Evolutionary conservation across 2,329 filamentous ascomycete genomes (phyloP).

Genomic region (Simplicillium aogashimaense): DNA sequence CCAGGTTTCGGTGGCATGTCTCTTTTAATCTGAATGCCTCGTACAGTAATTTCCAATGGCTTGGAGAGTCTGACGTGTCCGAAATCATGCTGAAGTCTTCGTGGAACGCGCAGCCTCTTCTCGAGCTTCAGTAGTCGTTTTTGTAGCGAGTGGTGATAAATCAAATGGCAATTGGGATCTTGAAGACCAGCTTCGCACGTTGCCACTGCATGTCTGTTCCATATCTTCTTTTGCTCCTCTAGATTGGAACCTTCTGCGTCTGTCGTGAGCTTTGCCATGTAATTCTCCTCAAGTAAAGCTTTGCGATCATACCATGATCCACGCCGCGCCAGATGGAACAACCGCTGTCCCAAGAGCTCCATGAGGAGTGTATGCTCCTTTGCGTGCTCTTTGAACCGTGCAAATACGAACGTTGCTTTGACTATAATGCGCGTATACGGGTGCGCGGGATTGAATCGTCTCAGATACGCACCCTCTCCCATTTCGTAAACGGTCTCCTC

Average conservation of each 20-base stretch:
- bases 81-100: constrained; percentile 86
- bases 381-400: constrained; percentile 69
- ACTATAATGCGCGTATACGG: constrained; percentile 89
- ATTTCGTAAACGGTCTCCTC: constrained; percentile 69
- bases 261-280: constrained; percentile 61
- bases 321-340: constrained; percentile 78
- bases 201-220: constrained; percentile 63
- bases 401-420: constrained; percentile 72
- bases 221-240: constrained; percentile 64
- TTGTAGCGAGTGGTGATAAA: constrained; percentile 89
- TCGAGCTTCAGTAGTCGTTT: constrained; percentile 91
- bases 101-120: constrained; percentile 69
- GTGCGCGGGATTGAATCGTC: constrained; percentile 83
- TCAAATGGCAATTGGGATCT: constrained; percentile 80
- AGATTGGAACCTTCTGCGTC: constrained; percentile 22
- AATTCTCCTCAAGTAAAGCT: constrained; percentile 88
- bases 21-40: constrained; percentile 69
- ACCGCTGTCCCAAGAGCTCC: constrained; percentile 67
- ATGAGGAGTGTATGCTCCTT: constrained; percentile 65
- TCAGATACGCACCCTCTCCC: constrained; percentile 80
- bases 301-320: constrained; percentile 95
- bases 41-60: constrained; percentile 63
- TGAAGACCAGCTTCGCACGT: constrained; percentile 85
- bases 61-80: constrained; percentile 70
- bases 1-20: constrained; percentile 33